Evolutionary conservation across 2,329 filamentous ascomycete genomes (phyloP).

Genomic region (Acarospora socialis): DNA sequence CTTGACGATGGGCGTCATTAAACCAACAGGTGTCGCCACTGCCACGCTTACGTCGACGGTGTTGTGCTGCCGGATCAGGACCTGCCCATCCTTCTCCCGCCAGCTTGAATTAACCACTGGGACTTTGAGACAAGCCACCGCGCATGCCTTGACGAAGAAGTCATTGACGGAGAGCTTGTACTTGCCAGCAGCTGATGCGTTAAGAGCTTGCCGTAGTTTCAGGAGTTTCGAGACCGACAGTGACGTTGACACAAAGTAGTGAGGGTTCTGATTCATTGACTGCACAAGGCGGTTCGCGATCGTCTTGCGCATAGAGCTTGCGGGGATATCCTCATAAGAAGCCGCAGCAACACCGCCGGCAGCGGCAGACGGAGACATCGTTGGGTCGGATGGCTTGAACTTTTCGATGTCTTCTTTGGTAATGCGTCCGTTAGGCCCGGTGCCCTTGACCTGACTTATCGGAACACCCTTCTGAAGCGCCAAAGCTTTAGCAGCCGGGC

Average conservation of each 20-base stretch:
- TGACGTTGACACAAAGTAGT: slow-evolving; percentile 89
- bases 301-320: slow-evolving; percentile 92
- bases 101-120: slow-evolving; percentile 93
- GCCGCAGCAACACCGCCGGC: slow-evolving; percentile 44
- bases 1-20: slow-evolving; percentile 96
- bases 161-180: slow-evolving; percentile 99
- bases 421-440: slow-evolving; percentile 71
- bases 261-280: slow-evolving; percentile 85
- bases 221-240: slow-evolving; percentile 90
- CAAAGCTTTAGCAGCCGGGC: slow-evolving; percentile 61
- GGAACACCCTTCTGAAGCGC: slow-evolving; percentile 74
- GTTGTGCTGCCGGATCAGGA: slow-evolving; percentile 81
- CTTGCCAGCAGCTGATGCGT: slow-evolving; percentile 73
- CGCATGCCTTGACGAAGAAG: slow-evolving; percentile 95
- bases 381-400: slow-evolving; percentile 40
- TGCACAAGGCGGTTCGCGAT: slow-evolving; percentile 84
- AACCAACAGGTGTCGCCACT: slow-evolving; percentile 78
- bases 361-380: slow-evolving; percentile 32
- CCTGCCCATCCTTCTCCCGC: slow-evolving; percentile 59
- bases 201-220: slow-evolving; percentile 89
- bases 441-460: slow-evolving; percentile 68
- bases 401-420: slow-evolving; percentile 92
- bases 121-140: slow-evolving; percentile 78
- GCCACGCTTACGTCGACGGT: slow-evolving; percentile 90
- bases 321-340: slow-evolving; percentile 68